phyloP scores from a whole-genome alignment of 139 green algal species.

The Deuterostichococcus epilithicus region DNA sequence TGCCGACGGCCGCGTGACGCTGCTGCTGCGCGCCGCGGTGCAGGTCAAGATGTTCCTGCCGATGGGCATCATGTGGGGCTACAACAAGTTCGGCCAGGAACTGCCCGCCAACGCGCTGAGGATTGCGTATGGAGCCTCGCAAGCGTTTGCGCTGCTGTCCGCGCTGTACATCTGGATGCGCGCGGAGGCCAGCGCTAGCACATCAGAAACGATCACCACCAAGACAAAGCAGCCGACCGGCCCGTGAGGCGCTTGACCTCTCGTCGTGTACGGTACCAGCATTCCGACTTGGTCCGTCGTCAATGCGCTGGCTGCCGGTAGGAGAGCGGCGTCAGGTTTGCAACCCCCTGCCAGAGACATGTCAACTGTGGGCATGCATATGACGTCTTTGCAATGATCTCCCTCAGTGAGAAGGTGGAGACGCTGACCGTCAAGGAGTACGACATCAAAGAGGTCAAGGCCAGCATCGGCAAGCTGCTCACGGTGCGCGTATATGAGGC shows the following conservation, averaged over 20 bases:
- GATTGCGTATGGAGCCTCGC: background rate
- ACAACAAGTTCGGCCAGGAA: background rate
- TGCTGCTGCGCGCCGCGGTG: background rate
- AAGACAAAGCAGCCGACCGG: background rate
- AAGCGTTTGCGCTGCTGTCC: background rate
- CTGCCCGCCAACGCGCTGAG: background rate
- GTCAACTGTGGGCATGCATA: too few species aligned
- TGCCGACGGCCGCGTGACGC: too few species aligned
- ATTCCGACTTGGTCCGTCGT: too few species aligned
- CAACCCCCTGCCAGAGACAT: too few species aligned
- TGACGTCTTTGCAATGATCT: background rate
- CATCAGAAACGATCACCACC: background rate
- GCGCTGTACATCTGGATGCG: background rate
- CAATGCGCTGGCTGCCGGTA: too few species aligned
- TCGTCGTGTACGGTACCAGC: too few species aligned
- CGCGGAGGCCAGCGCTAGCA: background rate
- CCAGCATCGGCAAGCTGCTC: background rate
- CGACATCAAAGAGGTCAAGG: background rate
- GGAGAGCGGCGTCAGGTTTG: too few species aligned
- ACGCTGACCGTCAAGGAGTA: background rate
- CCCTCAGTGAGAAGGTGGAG: background rate
- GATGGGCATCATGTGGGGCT: background rate
- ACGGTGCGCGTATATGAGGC: background rate
- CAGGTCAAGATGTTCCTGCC: background rate
- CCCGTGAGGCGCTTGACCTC: background rate